A percentile compares a stretch with the other conserved stretches of the same genome.
Conservation (phyloP, 805 yeast genomes). For the Yarrowia divulgata region DNA sequence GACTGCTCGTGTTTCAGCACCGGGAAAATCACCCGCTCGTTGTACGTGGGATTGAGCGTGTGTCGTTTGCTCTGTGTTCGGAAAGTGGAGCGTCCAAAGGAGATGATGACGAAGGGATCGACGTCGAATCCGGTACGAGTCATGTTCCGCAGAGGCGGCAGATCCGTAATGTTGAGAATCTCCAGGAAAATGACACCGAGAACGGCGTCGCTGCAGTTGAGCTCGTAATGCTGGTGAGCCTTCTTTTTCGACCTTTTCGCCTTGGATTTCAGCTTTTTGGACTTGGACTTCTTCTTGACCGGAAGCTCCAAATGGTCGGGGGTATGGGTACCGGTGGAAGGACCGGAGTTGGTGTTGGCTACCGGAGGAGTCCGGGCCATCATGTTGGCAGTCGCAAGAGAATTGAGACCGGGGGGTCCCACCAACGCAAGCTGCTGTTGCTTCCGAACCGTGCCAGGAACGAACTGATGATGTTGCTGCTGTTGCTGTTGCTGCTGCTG, state of each 20-base stretch:
- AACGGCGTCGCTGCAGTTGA: conserved; percentile 46
- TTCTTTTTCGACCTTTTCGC: conserved; percentile 28
- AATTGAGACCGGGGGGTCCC: conserved; percentile 8
- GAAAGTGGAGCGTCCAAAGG: conserved; percentile 87
- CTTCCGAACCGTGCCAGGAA: background rate
- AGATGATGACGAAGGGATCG: conserved; percentile 94
- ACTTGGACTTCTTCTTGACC: conserved; percentile 1
- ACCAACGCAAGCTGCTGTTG: conserved; percentile 14
- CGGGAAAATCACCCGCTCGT: conserved; percentile 82
- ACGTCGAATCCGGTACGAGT: conserved; percentile 84
- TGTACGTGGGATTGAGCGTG: conserved; percentile 79
- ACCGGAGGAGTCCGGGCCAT: conserved; percentile 10
- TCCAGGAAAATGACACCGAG: conserved; percentile 80
- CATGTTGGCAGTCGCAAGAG: conserved; percentile 8
- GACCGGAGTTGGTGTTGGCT: background rate
- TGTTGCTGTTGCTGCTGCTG: conserved; percentile 1
- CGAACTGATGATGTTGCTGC: background rate
- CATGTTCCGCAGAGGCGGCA: conserved; percentile 78
- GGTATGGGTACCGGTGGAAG: background rate
- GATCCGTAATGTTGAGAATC: conserved; percentile 71
- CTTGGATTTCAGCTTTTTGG: background rate
- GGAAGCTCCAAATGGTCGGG: background rate
- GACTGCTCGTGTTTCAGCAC: conserved; percentile 68
- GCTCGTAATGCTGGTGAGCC: conserved; percentile 42
- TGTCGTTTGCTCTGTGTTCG: conserved; percentile 87